Evolutionary conservation across 2,329 filamentous ascomycete genomes (phyloP), one percentile per base, ranked within the genome.

Genomic region (Xylaria multiplex): DNA sequence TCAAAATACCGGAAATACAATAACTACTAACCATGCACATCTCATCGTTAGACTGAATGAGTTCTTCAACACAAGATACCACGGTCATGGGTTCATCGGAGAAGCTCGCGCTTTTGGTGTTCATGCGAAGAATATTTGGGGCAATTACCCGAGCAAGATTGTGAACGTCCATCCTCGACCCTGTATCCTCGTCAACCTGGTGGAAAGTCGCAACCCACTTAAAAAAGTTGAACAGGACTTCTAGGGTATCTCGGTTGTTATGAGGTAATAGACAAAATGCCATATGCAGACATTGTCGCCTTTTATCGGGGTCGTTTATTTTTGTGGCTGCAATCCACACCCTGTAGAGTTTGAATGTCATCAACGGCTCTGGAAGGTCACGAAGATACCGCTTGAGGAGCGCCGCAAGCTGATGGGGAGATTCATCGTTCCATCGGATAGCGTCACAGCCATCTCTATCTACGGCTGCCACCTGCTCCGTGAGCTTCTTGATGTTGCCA

Each of bases 131-230:
- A 68, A 99, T 93, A 74, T 99, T 99, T 0, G 96, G 96, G 5
- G 95, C 94, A 79, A 99, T 97, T 69, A 99, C 96, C 2, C 96
- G 98, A 3, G 96, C 93, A 69, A 99, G 86, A 76, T 99, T 99
- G 82, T 97, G 93, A 59, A 97, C 92, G 77, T 99, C 96, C 96
- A 99, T 99, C 84, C 98, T 97, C 73, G 95, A 97, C 30, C 96
- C 96, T 24, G 91, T 92, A 77, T 99, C 96, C 75, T 99, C 96
- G 73, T 99, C 96, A 14, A 99, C 90, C 76, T 97, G 94, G 69
- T 96, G 95, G 83, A 99, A 99, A 1, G 94, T 97, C 4, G 94
- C 93, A 5, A 94, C 93, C 95, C 96, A 99, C 75, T 97, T 97
- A 53, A 99, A 85, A 84, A 99, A 99, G 57, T 90, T 92, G 81